phyloP scores from a whole-genome alignment of 108 stramenopile genomes.

The Skeletonema potamos region DNA sequence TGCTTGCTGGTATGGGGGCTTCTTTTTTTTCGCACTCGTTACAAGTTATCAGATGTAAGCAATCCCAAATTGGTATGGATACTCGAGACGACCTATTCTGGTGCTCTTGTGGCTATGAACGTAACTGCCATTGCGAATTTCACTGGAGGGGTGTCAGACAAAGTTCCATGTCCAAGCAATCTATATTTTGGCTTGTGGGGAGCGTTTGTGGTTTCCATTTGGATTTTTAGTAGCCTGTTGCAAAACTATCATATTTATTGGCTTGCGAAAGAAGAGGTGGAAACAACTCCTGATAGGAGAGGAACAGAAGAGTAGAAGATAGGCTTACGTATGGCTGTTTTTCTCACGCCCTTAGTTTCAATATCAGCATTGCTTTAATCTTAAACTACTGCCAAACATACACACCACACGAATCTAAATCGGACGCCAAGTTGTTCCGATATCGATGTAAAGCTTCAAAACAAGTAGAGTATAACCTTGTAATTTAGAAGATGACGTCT shows the following conservation, averaged over 20 bases:
- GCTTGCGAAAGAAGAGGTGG: background rate
- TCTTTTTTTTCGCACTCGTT: constrained; percentile 1
- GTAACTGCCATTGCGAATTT: constrained; percentile 4
- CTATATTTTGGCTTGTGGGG: constrained; percentile 28
- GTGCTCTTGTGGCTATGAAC: background rate
- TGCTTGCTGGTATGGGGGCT: constrained; percentile 3
- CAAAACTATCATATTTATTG: background rate
- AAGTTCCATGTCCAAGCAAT: constrained; percentile 30
- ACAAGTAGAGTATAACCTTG: background rate
- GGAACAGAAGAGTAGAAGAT: background rate
- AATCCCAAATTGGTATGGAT: background rate
- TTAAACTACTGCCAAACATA: constrained; percentile 4
- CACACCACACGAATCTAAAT: background rate
- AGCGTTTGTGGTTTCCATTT: constrained; percentile 14
- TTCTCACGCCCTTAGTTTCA: background rate
- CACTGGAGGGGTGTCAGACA: constrained; percentile 15
- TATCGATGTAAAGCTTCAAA: background rate
- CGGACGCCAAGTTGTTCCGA: background rate
- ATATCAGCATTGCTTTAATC: constrained; percentile 2
- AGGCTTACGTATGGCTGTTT: background rate
- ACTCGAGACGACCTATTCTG: background rate
- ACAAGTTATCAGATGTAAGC: background rate
- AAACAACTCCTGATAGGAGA: background rate
- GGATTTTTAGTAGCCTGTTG: constrained; percentile 22
- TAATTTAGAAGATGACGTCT: constrained; percentile 89